Base-by-base conservation (phyloP, 352 stramenopile species). In the Pythium aristosporum region DNA sequence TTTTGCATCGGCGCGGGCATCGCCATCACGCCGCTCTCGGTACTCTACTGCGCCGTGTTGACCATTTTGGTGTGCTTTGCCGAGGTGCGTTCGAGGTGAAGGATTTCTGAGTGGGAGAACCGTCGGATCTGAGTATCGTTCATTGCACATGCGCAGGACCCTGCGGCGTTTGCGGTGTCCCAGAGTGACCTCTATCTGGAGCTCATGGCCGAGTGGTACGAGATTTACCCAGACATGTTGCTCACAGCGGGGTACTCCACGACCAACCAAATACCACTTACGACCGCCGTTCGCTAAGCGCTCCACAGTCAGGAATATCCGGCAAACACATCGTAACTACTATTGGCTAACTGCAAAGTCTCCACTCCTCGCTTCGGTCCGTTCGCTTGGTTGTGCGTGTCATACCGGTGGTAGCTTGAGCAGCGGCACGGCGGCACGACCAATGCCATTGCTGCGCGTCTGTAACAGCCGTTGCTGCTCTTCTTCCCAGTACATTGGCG, bases 401-500 rank as follows among this genome's bases (percentile, higher is more conserved):
- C 56, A 75, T 10, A 73, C 68, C 4, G 66, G 65, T 2, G 63
- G 65, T n/a, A 76, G 37, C 25, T 66, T 67, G 7, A 80, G 44
- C 36, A 32, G 23, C 13, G 73, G 70, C 8, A 76, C 56, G 16
- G 6, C 12, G 18, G 30, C 30, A 15, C 7, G 16, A 5, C 15
- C 43, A n/a, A 4, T 7, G 13, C 30, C 25, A 28, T 28, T 36
- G 21, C 39, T 37, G 23, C 43, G 43, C 1, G 46, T 34, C 28
- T 47, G 16, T 20, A 49, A 55, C 20, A 60, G 57, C 18, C 60
- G 56, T 18, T 70, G 43, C 21, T 84, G 75, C 50, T 86, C 71
- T 37, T 89, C 79, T 16, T 75, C 58, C 79, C 82, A 91, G 61
- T 76, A 86, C 43, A 61, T 48, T 1, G 78, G 79, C n/a, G 82